phyloP scores from a whole-genome alignment of 768 basidiomycete genomes.

The Lactarius sanguifluus region DNA sequence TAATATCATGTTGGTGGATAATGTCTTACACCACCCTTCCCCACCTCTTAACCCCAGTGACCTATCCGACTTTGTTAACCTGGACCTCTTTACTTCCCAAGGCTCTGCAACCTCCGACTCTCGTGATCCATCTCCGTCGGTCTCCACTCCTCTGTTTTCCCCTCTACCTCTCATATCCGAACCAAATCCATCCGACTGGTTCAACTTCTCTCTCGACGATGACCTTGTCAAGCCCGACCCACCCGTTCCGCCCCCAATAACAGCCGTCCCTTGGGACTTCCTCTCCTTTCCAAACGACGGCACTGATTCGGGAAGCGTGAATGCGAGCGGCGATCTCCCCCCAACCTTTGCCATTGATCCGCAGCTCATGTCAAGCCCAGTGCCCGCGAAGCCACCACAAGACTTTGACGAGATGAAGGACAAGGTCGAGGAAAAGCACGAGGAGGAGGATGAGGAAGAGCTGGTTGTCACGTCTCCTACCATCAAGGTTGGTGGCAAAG shows the following conservation, averaged over 20 bases:
- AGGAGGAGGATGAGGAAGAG: conserved; percentile 38
- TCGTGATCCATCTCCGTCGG: conserved; percentile 28
- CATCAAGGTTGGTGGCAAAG: conserved; percentile 43
- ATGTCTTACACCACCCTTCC: conserved; percentile 18
- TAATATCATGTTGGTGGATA: conserved; percentile 23
- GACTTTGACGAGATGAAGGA: conserved; percentile 42
- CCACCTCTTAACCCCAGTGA: conserved; percentile 18
- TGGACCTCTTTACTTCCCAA: conserved; percentile 27
- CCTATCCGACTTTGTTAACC: conserved; percentile 29
- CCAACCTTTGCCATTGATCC: conserved; percentile 63
- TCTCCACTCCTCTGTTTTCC: conserved; percentile 27
- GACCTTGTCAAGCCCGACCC: conserved; percentile 36
- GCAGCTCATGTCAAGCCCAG: conserved; percentile 68
- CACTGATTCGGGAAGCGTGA: conserved; percentile 29
- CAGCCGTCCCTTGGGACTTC: conserved; percentile 42
- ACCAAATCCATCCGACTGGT: conserved; percentile 26
- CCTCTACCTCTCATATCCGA: conserved; percentile 26
- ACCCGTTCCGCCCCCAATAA: conserved; percentile 32
- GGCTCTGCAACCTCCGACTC: conserved; percentile 24
- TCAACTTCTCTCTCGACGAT: conserved; percentile 36
- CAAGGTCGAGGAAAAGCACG: conserved; percentile 35
- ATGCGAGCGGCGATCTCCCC: conserved; percentile 29
- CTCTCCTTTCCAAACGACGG: conserved; percentile 37
- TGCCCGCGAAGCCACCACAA: conserved; percentile 43
- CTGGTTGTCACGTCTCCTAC: conserved; percentile 31